phyloP scores from a whole-genome alignment of 2,329 filamentous ascomycete species.

The Akanthomyces muscarius region DNA sequence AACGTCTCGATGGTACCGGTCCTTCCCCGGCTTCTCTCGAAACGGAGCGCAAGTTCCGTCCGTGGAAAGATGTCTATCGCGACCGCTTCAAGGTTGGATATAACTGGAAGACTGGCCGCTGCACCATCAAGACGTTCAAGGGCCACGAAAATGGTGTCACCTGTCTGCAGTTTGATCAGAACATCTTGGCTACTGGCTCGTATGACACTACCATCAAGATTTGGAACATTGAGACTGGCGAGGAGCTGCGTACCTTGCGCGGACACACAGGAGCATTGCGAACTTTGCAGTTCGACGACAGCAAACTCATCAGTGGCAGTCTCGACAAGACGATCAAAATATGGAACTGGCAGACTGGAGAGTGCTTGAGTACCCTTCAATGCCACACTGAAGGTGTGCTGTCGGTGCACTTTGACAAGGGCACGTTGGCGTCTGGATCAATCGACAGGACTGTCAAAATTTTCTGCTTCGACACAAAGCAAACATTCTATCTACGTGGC shows the following conservation, averaged over 20 bases:
- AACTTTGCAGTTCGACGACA: conserved; percentile 88
- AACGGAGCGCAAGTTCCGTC: conserved; percentile 53
- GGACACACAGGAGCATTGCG: conserved; percentile 83
- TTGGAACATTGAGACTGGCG: conserved; percentile 87
- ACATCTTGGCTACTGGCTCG: conserved; percentile 86
- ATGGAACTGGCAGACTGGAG: conserved; percentile 95
- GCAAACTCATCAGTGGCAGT: conserved; percentile 84
- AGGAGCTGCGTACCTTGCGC: conserved; percentile 76
- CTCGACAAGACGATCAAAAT: conserved; percentile 84
- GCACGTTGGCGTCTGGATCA: conserved; percentile 81
- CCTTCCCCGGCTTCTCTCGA: conserved; percentile 34
- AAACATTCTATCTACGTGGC: conserved; percentile 73
- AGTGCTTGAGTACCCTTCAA: conserved; percentile 75
- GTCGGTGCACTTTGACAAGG: conserved; percentile 79
- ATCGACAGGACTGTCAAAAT: conserved; percentile 87
- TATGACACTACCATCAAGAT: conserved; percentile 96
- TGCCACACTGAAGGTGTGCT: conserved; percentile 82
- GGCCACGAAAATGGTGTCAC: conserved; percentile 75
- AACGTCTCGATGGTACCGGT: conserved; percentile 25
- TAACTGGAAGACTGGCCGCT: conserved; percentile 96
- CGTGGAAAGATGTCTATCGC: conserved; percentile 95
- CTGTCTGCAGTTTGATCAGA: conserved; percentile 67
- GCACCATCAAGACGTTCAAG: conserved; percentile 75
- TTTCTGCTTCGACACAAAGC: conserved; percentile 84
- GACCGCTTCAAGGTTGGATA: conserved; percentile 93